A percentile compares a stretch with the other conserved stretches of the same genome.
Conservation (phyloP, 345 rosid species). For the Murraya koenigii region DNA sequence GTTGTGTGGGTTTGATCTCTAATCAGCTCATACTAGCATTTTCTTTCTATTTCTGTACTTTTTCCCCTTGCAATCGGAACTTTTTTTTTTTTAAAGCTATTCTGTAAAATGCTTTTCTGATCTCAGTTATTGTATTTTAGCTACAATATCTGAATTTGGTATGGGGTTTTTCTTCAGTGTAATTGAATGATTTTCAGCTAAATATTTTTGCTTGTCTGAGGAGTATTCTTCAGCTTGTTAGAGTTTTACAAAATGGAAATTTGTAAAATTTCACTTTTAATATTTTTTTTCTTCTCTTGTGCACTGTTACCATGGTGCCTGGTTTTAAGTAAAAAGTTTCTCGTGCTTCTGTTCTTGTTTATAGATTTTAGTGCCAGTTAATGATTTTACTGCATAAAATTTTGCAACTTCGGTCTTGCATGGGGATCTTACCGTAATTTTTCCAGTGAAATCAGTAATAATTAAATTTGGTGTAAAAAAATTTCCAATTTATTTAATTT, state of each 20-base stretch:
- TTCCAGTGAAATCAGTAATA: conserved; percentile 2
- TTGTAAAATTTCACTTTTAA: not conserved
- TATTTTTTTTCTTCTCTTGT: not conserved
- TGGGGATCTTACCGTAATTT: not conserved
- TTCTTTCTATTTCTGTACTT: not conserved
- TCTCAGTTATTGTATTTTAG: not conserved
- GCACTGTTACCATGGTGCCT: not conserved
- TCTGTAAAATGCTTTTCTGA: not conserved
- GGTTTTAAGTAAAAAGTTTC: conserved; percentile 10
- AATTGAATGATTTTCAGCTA: not conserved
- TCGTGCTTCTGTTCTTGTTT: conserved; percentile 8
- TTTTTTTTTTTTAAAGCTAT: not conserved
- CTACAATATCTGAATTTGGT: not conserved
- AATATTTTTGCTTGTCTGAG: not conserved
- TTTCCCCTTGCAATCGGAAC: not conserved
- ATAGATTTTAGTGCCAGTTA: conserved; percentile 24
- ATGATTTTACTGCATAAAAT: conserved; percentile 18
- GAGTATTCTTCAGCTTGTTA: conserved; percentile 11
- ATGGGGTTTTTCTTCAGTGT: not conserved
- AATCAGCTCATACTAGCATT: not conserved
- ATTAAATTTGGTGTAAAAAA: not conserved
- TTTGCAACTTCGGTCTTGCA: conserved; percentile 14
- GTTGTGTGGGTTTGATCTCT: not conserved
- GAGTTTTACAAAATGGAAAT: not conserved
- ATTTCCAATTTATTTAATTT: not conserved